These are phyloP conservation scores for Buxus sempervirens DNA, from an alignment of 164 flowering plant species.

Conservation along the genomic window DNA sequence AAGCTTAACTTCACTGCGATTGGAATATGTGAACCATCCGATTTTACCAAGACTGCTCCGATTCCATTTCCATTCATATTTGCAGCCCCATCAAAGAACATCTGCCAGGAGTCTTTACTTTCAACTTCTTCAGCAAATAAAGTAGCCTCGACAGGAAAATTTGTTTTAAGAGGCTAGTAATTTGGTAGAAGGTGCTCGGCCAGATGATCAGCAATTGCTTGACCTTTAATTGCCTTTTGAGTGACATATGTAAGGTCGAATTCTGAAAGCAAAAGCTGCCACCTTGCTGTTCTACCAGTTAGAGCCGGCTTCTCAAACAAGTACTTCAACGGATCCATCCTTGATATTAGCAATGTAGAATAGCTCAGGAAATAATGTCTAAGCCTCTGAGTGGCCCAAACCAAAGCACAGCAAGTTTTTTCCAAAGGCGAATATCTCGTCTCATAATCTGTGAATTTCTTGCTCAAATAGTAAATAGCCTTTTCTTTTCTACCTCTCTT, in stretches of 20 bases:
- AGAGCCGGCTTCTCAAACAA: not conserved
- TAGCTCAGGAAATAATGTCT: not conserved
- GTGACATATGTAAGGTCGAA: not conserved
- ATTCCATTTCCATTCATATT: not conserved
- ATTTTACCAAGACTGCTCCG: not conserved
- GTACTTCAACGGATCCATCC: not conserved
- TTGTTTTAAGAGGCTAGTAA: not conserved
- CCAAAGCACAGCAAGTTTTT: not conserved
- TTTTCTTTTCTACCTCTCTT: not conserved
- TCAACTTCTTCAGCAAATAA: not conserved
- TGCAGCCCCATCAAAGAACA: not conserved
- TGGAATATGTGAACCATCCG: not conserved
- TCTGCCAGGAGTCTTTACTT: not conserved
- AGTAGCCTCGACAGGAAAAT: not conserved
- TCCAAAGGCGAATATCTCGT: not conserved
- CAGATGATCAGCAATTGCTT: not conserved
- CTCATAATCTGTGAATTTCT: not conserved
- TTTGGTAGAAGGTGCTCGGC: not conserved
- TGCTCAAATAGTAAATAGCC: slow-evolving; percentile 4
- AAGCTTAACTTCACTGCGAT: not conserved
- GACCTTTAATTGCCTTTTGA: not conserved
- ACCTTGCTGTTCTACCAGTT: not conserved
- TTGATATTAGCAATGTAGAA: not conserved
- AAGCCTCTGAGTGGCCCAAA: not conserved
- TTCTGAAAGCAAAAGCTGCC: not conserved